Conservation (phyloP, 2,329 filamentous ascomycete genomes). For the Stylonectria norvegica region DNA sequence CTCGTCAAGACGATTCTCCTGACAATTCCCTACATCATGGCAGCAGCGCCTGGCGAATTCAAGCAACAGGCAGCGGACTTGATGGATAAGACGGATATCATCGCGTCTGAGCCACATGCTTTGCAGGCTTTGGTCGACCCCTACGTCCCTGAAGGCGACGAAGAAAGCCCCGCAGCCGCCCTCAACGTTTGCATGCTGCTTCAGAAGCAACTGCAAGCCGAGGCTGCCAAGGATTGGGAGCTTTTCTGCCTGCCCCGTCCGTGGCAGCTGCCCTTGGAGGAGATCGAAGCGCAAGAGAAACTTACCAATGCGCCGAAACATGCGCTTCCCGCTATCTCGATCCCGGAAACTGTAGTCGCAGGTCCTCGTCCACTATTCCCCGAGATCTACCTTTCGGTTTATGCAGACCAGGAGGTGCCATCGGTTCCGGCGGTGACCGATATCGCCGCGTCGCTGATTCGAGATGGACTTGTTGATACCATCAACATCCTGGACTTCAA, state of each 20-base stretch:
- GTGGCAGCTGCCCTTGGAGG: conserved; percentile 61
- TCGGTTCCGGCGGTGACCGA: conserved; percentile 77
- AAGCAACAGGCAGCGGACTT: conserved; percentile 72
- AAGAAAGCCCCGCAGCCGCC: conserved; percentile 60
- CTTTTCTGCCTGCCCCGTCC: conserved; percentile 66
- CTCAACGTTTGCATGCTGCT: conserved; percentile 74
- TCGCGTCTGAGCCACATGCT: conserved; percentile 81
- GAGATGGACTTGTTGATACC: conserved; percentile 84
- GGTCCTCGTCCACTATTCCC: conserved; percentile 80
- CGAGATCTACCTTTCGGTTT: conserved; percentile 92
- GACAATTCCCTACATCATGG: conserved; percentile 87
- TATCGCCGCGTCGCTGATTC: conserved; percentile 77
- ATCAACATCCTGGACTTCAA: conserved; percentile 95
- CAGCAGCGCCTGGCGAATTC: conserved; percentile 65
- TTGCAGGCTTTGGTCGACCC: conserved; percentile 85
- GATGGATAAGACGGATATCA: conserved; percentile 92
- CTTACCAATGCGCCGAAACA: conserved; percentile 66
- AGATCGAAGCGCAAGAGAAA: conserved; percentile 58
- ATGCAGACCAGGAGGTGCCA: conserved; percentile 78
- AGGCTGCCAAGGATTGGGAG: conserved; percentile 72
- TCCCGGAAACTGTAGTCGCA: conserved; percentile 72
- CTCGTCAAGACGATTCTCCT: conserved; percentile 95
- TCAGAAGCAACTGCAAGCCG: conserved; percentile 79
- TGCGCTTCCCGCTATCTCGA: conserved; percentile 67
- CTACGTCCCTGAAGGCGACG: conserved; percentile 63